A percentile compares a stretch with the other conserved stretches of the same genome.
Conservation (phyloP, 345 rosid species). For the Jatropha curcas region DNA sequence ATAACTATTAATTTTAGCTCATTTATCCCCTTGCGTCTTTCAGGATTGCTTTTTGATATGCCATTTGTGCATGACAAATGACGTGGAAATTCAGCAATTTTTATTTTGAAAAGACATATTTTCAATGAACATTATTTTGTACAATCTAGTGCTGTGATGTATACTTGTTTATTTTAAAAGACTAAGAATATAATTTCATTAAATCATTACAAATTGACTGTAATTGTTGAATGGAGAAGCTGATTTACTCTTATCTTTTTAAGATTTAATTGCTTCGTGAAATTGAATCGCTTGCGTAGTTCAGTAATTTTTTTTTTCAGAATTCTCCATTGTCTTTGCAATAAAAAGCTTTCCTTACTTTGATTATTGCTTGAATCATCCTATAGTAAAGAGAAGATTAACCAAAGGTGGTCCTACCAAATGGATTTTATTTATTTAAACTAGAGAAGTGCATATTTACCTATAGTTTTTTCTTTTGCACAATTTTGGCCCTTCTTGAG, state of each 20-base stretch:
- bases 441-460: slow-evolving; percentile 12
- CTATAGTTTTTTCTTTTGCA: slow-evolving; percentile 7
- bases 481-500: slow-evolving; percentile 74
- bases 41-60: neutral
- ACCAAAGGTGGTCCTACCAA: neutral
- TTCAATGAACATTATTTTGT: neutral
- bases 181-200: neutral
- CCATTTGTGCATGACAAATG: no score
- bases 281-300: neutral
- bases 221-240: neutral
- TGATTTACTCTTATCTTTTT: slow-evolving; percentile 2
- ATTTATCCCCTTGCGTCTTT: neutral
- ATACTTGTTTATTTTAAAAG: neutral
- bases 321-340: neutral
- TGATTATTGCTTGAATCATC: neutral
- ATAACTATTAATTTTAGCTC: neutral
- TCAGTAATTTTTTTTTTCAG: neutral
- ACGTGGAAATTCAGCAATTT: neutral
- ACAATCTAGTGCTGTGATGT: neutral
- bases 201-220: neutral
- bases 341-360: neutral
- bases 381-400: neutral
- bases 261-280: neutral
- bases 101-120: neutral
- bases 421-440: neutral